Evolutionary conservation across 495 filamentous ascomycete species (phyloP).

Genomic region (Immersiella caudata): DNA sequence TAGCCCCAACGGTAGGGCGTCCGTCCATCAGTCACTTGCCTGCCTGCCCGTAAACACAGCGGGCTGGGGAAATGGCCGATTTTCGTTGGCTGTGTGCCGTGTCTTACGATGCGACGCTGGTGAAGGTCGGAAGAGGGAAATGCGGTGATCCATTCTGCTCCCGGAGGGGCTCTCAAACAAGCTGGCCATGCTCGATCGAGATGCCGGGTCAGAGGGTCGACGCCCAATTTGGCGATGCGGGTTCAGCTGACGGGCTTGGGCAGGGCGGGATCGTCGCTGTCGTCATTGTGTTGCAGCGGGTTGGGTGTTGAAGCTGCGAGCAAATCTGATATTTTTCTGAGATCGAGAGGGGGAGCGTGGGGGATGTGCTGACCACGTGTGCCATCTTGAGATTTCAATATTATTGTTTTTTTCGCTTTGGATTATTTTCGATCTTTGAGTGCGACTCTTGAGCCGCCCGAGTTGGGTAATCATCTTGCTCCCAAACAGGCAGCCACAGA

Average conservation of each 20-base stretch:
- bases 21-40: background rate
- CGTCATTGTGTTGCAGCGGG: conserved; percentile 10
- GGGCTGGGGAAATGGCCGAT: conserved; percentile 1
- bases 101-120: conserved; percentile 8
- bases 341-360: conserved; percentile 1
- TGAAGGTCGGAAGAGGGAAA: background rate
- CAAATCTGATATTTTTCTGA: conserved; percentile 2
- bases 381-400: too few relatives aligned
- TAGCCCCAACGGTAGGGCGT: background rate
- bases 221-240: background rate
- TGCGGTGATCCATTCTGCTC: background rate
- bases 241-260: conserved; percentile 12
- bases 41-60: background rate
- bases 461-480: background rate
- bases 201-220: background rate
- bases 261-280: conserved; percentile 11
- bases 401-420: too few relatives aligned
- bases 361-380: too few relatives aligned
- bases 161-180: background rate
- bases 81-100: background rate
- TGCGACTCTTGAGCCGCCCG: too few relatives aligned
- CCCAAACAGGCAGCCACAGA: background rate
- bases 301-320: background rate
- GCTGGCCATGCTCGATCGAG: conserved; percentile 7
- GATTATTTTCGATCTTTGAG: too few relatives aligned